These are phyloP conservation scores for Solanum chacoense DNA, from an alignment of 305 asterid genomes.

Conservation along the genomic window DNA sequence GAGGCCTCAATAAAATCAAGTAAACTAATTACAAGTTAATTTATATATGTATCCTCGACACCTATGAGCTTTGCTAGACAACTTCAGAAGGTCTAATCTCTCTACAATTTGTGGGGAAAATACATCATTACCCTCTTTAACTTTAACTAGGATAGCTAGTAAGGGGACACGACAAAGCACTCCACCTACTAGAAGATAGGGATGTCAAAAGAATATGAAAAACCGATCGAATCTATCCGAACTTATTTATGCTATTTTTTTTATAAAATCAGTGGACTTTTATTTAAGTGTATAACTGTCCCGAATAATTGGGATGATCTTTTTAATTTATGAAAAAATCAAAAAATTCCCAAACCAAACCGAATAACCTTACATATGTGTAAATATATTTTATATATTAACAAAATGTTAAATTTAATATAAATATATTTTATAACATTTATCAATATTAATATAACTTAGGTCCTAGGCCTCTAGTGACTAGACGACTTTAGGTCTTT, in stretches of 20 bases:
- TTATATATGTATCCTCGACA: not conserved
- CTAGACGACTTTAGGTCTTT: not conserved
- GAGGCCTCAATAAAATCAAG: not conserved
- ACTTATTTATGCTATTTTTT: too few species aligned
- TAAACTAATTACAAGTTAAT: not conserved
- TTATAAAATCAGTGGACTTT: not conserved
- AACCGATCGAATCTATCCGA: too few species aligned
- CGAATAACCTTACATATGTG: too few species aligned
- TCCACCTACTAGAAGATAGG: not conserved
- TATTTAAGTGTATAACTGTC: not conserved
- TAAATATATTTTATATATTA: too few species aligned
- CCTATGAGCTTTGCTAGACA: not conserved
- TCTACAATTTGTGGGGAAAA: not conserved
- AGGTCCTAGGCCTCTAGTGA: not conserved
- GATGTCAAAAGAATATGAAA: too few species aligned
- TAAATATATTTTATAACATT: not conserved
- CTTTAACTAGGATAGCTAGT: not conserved
- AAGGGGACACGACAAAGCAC: not conserved
- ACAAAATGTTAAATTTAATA: too few species aligned
- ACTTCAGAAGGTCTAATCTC: not conserved
- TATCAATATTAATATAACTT: not conserved
- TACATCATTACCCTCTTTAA: too few species aligned
- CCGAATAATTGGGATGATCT: not conserved
- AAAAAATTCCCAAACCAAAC: too few species aligned
- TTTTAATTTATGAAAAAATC: too few species aligned